A percentile compares a stretch with the other conserved stretches of the same genome.
Evolutionary conservation across 495 filamentous ascomycete genomes (phyloP).

Genomic region (Penicillium herquei): DNA sequence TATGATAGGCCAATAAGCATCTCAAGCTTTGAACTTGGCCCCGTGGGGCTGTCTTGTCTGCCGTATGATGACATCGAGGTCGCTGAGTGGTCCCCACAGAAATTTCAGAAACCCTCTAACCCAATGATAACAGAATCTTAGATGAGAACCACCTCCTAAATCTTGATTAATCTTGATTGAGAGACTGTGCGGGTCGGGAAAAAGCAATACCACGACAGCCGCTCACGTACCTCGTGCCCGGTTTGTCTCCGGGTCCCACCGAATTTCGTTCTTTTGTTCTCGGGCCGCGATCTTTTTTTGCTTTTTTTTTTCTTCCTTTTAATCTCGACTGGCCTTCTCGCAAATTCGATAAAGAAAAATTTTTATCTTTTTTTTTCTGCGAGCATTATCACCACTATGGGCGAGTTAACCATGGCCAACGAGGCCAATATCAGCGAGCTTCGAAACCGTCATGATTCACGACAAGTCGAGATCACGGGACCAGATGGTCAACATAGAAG

Average conservation of each 20-base stretch:
- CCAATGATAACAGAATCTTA: background rate
- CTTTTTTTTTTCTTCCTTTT: background rate
- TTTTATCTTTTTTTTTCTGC: too few relatives aligned
- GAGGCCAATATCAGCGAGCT: constrained; percentile 5
- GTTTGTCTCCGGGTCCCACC: background rate
- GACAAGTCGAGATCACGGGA: constrained; percentile 12
- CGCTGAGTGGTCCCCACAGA: background rate
- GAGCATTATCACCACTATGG: background rate
- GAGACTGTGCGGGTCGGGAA: constrained; percentile 1
- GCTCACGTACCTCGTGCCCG: background rate
- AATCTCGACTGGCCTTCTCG: background rate
- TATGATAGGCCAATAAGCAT: background rate
- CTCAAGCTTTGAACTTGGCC: constrained; percentile 1
- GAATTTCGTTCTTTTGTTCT: constrained; percentile 3
- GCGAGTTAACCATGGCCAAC: background rate
- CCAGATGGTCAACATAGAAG: constrained; percentile 14
- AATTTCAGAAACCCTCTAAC: background rate
- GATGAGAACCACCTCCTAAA: background rate
- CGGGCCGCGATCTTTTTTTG: constrained; percentile 3
- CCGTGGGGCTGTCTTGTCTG: background rate
- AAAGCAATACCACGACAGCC: background rate
- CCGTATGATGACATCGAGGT: background rate
- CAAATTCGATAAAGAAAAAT: too few relatives aligned
- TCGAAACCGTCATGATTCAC: constrained; percentile 8
- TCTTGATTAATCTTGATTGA: background rate